Percentiles rank a stretch among this genome's conserved stretches.
Evolutionary conservation across 179 eudicot species (phyloP).

Genomic region (Sideroxylon spinosum): DNA sequence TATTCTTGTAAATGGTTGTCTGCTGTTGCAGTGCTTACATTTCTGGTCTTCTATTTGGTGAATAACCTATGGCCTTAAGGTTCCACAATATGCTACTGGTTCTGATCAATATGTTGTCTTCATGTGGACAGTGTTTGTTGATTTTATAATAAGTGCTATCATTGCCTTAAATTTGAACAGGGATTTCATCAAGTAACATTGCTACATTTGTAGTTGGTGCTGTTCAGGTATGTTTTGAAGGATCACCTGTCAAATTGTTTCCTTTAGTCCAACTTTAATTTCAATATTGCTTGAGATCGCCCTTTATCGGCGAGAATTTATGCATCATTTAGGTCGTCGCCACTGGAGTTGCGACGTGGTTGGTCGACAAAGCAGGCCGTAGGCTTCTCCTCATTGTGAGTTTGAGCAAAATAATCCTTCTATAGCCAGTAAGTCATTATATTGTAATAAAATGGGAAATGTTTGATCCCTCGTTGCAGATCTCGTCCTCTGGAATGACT

Average conservation of each 20-base stretch:
- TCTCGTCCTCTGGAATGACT: slow-evolving; percentile 70
- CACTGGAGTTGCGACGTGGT: slow-evolving; percentile 70
- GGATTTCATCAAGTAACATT: slow-evolving; percentile 68
- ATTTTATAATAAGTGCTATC: slow-evolving; percentile 1
- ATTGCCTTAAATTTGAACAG: slow-evolving; percentile 36
- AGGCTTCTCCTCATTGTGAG: slow-evolving; percentile 77
- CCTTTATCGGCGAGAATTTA: neutral
- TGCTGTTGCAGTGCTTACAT: neutral
- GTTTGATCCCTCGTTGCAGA: slow-evolving; percentile 36
- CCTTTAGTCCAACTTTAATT: neutral
- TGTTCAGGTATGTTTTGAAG: slow-evolving; percentile 52
- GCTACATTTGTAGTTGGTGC: slow-evolving; percentile 83
- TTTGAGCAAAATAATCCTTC: slow-evolving; percentile 11
- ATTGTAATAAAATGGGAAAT: neutral
- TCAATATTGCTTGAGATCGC: neutral
- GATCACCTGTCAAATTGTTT: neutral
- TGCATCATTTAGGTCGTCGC: slow-evolving; percentile 60
- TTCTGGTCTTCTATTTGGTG: neutral
- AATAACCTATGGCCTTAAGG: neutral
- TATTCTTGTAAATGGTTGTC: slow-evolving; percentile 1
- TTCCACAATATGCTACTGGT: neutral
- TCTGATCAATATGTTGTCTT: neutral
- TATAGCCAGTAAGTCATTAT: neutral
- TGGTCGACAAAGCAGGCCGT: slow-evolving; percentile 94
- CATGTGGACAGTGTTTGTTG: neutral